These are phyloP conservation scores for Elaeis oleifera DNA, from an alignment of 202 grass and related monocot genomes.

Conservation along the genomic window DNA sequence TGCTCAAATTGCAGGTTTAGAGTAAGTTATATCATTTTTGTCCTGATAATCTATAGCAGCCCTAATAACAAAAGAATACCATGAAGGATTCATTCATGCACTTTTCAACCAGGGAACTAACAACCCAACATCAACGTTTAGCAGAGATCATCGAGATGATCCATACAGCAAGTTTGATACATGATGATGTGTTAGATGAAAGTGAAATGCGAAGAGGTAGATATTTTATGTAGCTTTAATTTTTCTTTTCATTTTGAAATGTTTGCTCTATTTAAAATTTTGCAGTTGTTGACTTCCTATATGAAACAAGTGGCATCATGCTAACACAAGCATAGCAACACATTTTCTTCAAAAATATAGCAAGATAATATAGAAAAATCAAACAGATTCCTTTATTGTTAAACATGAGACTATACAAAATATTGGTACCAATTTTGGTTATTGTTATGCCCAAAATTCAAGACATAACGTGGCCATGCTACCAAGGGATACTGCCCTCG, in stretches of 20 bases:
- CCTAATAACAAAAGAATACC: neutral
- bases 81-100: conserved; percentile 15
- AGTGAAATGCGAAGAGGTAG: conserved; percentile 91
- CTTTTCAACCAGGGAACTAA: conserved; percentile 56
- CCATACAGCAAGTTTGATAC: conserved; percentile 97
- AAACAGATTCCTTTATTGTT: too few relatives aligned
- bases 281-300: neutral
- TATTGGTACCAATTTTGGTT: too few relatives aligned
- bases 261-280: neutral
- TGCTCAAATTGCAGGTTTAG: conserved; percentile 57
- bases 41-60: neutral
- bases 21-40: conserved; percentile 42
- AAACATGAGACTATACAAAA: too few relatives aligned
- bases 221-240: neutral
- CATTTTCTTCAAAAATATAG: too few relatives aligned
- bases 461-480: too few relatives aligned
- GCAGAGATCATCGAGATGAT: conserved; percentile 99
- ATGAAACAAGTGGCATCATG: neutral
- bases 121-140: conserved; percentile 67
- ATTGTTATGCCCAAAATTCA: too few relatives aligned
- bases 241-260: too few relatives aligned
- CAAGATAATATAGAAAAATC: too few relatives aligned
- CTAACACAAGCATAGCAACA: too few relatives aligned
- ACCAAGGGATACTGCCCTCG: too few relatives aligned
- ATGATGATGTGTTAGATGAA: conserved; percentile 95